Evolutionary conservation across 768 basidiomycete species (phyloP), one percentile per base, ranked within the genome.

Genomic region (Suillus weaverae): DNA sequence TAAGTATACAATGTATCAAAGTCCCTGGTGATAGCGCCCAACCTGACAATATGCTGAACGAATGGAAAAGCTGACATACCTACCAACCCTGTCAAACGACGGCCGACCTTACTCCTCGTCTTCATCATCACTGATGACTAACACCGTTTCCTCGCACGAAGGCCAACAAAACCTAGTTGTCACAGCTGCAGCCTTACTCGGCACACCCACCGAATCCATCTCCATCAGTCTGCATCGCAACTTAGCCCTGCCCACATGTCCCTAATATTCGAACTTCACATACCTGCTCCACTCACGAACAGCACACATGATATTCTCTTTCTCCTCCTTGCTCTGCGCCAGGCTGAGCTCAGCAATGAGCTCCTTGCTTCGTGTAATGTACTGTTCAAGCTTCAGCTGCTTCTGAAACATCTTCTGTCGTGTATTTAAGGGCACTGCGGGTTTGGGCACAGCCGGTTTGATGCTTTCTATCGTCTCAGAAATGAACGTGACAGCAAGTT

Each of bases 401-500:
- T 82, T 83, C 10, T 80, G 81, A 16, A 81, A 84, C 13, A 87
- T 73, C 2, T 67, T 61, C 61, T 70, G 65, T 67, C 63, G 79
- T 79, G 61, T 18, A 36, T 22, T 70, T 64, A 61, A 69, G 5
- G 59, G 62, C 32, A 26, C 60, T 4, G 67, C 8, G 36, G 54
- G 53, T 59, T 70, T 69, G 26, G 50, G 32, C 48, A 65, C 63
- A 30, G 70, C 38, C 6, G 79, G 73, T 62, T 80, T 77, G 51
- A 77, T 71, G 11, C 78, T 79, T 72, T 84, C 81, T 44, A 87
- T 84, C 18, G 85, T 81, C 73, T 86, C 83, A 0, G 82, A 79
- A 64, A 88, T 87, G 68, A 88, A 85, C 0, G 85, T 84, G 56
- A 81, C 78, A 1, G 86, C 86, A 39, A 88, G 74, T 56, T 85